Base-by-base conservation (phyloP, 106 monocot genomes). In the Iris macrosiphon region DNA sequence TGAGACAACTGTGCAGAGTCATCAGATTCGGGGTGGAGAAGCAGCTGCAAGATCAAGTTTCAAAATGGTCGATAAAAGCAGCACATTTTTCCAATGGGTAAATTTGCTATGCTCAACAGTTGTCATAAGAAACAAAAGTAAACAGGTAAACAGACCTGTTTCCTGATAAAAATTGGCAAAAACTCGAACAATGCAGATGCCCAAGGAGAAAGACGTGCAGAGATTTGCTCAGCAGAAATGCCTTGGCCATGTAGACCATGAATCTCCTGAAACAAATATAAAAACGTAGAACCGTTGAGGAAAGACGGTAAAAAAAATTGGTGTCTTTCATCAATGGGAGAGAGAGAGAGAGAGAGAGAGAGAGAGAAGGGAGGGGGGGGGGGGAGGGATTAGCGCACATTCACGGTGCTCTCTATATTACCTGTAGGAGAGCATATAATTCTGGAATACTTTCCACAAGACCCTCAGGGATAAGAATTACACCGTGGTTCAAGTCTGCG, bases 11-110 rank as follows among this genome's bases (percentile, higher is more conserved):
- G 87, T 39, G 93, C 87, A 38, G 93, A 87, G 39, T 93, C 72
- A 78, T 93, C 93, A 45, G 93, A 93, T 78, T 93, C 93, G 41
- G 87, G 93, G 46, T 80, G 76, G 20, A 93, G 93, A 31, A 87
- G 75, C 16, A 93, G 68, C 93, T 88, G 83, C 20, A 74, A n/a
- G 10, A 74, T 35, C 52, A 71, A 60, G 23, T 7, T 32, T 26
- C 15, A 44, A 52, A 64, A 45, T 21, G 14, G 18, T 59, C 61
- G 46, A 10, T 21, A 11, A 17, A 22, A 24, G 25, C 9, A 22
- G 10, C 42, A 28, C 5, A 52, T 20, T 31, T 13, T 2, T 55
- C 13, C n/a, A 43, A 41, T 7, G 26, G n/a, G 26, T 25, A 5
- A 31, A 46, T 10, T 53, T 20, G 1, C 1, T 25, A 18, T 5